A percentile compares a stretch with the other conserved stretches of the same genome.
Conservation (phyloP, 495 filamentous ascomycete genomes). For the Hypoxylon fragiforme region DNA sequence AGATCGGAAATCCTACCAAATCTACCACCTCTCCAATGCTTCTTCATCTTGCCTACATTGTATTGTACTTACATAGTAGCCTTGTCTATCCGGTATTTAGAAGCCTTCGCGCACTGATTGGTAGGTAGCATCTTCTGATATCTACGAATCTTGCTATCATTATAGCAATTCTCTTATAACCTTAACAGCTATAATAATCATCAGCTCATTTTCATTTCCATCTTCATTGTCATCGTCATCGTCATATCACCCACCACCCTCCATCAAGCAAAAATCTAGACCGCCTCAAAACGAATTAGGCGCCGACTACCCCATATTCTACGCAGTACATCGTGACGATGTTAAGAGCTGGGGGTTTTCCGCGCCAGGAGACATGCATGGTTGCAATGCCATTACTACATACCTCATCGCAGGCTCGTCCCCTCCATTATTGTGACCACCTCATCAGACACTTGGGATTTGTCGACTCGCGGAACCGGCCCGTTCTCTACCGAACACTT, state of each 20-base stretch:
- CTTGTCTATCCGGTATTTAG: too few species aligned
- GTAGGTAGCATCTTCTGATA: too few species aligned
- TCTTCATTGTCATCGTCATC: not conserved
- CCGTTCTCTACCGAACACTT: constrained; percentile 14
- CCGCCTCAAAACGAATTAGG: not conserved
- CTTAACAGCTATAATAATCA: not conserved
- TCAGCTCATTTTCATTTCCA: not conserved
- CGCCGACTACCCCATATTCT: too few species aligned
- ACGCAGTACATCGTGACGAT: too few species aligned
- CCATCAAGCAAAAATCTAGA: not conserved
- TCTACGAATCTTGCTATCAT: too few species aligned
- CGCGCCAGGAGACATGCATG: not conserved
- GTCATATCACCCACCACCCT: not conserved
- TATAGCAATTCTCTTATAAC: too few species aligned
- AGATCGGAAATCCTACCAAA: too few species aligned
- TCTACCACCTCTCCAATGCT: too few species aligned
- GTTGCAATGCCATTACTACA: not conserved
- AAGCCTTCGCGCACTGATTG: too few species aligned
- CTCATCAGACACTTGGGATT: not conserved
- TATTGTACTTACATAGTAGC: too few species aligned
- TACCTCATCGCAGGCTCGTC: not conserved
- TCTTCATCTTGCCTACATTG: too few species aligned
- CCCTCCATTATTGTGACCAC: not conserved
- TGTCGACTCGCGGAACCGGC: constrained; percentile 19
- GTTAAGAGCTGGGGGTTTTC: not conserved